Conservation (phyloP, 139 green algal species). For the Spirogloea muscicola region DNA sequence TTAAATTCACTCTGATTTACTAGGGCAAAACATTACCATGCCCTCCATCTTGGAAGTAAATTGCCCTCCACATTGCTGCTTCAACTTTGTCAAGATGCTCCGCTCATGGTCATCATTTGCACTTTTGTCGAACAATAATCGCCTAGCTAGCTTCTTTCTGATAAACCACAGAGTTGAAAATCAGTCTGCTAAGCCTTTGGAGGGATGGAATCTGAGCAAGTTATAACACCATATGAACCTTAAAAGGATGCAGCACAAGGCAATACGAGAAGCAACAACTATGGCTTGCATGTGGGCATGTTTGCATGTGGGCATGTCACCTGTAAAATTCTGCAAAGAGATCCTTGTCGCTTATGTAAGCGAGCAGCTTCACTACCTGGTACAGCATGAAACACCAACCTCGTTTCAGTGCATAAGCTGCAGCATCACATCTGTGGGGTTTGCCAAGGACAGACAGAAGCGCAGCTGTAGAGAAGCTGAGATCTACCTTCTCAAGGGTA, state of each 20-base stretch:
- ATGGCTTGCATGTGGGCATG: no score
- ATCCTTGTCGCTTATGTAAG: constrained; percentile 94
- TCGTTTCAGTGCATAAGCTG: not conserved
- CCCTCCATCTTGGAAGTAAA: constrained; percentile 97
- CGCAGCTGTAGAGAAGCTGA: not conserved
- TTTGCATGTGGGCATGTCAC: no score
- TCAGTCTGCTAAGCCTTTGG: no score
- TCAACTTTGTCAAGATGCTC: constrained; percentile 86
- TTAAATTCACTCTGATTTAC: no score
- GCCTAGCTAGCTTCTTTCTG: constrained; percentile 79
- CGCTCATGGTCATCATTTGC: constrained; percentile 92
- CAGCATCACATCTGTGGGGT: not conserved
- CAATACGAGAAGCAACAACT: no score
- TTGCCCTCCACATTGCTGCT: constrained; percentile 97
- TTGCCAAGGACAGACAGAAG: not conserved
- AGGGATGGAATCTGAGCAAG: no score
- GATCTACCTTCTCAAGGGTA: constrained; percentile 81
- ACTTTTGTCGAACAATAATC: constrained; percentile 76
- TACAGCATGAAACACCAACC: not conserved
- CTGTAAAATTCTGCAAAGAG: constrained; percentile 93
- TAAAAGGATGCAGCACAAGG: no score
- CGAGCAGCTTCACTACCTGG: constrained; percentile 88
- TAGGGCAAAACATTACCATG: no score
- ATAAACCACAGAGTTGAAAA: no score
- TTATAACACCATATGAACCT: no score